Base-by-base conservation (phyloP, 192 early-diverging fungal genomes). In the Diversispora epigaea region DNA sequence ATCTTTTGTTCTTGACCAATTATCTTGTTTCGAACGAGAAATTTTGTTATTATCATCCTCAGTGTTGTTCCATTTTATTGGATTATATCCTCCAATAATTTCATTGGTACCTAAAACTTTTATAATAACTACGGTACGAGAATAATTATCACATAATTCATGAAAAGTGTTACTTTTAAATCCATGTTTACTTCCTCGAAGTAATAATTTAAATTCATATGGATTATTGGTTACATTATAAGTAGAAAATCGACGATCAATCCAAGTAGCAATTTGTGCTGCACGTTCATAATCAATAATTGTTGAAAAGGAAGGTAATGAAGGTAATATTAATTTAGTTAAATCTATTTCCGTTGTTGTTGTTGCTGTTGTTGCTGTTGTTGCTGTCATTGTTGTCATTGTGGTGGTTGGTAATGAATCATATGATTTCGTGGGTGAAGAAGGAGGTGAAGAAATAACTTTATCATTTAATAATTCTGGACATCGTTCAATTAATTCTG, bases 151-250 rank as follows among this genome's bases (percentile, higher is more conserved):
- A 54, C 50, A 54, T 54, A 54, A 17, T 11, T 54, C 50, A 17
- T 54, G 50, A 14, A 54, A 54, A 54, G 50, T 54, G 14, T 12
- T 54, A 11, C 50, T 54, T 11, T 54, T 54, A 17, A 10, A 54
- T 54, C 50, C 50, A 11, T 54, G 50, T 4, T 54, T 11, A 54
- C 12, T 54, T 17, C 50, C 50, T 54, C 50, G 50, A 17, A 54
- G 50, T 54, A 54, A 54, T 54, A 54, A 54, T 54, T 54, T 54
- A 54, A 54, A 54, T 17, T 54, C 50, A 54, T 54, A 54, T 14
- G 50, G 50, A 54, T 17, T 54, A 54, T 54, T 54, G 4, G 7
- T 17, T 4, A 54, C 10, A 17, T 54, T 17, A 54, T 54, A 54
- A 17, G 50, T 54, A 17, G 50, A 54, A 4, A 54, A 54, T 54